These are phyloP conservation scores for Helotiales sp. DNA, from an alignment of 2,329 filamentous ascomycete genomes.

Conservation along the genomic window DNA sequence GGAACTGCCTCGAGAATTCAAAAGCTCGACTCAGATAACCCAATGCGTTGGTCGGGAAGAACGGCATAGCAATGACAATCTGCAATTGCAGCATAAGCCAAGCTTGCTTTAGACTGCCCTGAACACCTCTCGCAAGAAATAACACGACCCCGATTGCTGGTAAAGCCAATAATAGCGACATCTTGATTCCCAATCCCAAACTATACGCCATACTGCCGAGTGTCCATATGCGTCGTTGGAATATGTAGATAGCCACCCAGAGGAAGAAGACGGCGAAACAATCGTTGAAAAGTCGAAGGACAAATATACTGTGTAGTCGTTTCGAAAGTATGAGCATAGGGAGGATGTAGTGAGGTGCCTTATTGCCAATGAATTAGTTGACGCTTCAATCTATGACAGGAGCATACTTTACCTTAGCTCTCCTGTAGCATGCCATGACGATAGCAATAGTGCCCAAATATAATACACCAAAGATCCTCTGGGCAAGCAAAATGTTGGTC, in stretches of 20 bases:
- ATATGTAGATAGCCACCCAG: conserved; percentile 76
- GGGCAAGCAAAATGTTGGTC: conserved; percentile 74
- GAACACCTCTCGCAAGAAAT: conserved; percentile 70
- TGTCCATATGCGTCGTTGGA: conserved; percentile 75
- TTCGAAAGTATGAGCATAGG: conserved; percentile 87
- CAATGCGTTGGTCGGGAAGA: conserved; percentile 61
- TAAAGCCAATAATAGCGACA: conserved; percentile 81
- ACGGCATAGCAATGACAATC: conserved; percentile 65
- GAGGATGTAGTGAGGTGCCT: conserved; percentile 85
- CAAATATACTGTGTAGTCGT: conserved; percentile 87
- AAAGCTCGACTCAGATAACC: conserved; percentile 84
- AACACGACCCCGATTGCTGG: conserved; percentile 79
- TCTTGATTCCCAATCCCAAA: conserved; percentile 86
- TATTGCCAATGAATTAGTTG: conserved; percentile 10
- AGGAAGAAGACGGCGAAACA: conserved; percentile 83
- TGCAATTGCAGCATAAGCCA: conserved; percentile 78
- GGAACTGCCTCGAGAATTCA: conserved; percentile 85
- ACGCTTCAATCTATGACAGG: not conserved
- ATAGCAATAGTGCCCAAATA: conserved; percentile 76
- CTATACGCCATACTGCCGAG: conserved; percentile 72
- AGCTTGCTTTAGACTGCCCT: conserved; percentile 65
- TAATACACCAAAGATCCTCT: conserved; percentile 76
- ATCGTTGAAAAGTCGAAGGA: conserved; percentile 95
- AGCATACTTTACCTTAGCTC: conserved; percentile 59
- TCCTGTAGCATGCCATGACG: conserved; percentile 80